phyloP scores from a whole-genome alignment of 192 early-diverging fungal genomes.

The Gigaspora rosea region DNA sequence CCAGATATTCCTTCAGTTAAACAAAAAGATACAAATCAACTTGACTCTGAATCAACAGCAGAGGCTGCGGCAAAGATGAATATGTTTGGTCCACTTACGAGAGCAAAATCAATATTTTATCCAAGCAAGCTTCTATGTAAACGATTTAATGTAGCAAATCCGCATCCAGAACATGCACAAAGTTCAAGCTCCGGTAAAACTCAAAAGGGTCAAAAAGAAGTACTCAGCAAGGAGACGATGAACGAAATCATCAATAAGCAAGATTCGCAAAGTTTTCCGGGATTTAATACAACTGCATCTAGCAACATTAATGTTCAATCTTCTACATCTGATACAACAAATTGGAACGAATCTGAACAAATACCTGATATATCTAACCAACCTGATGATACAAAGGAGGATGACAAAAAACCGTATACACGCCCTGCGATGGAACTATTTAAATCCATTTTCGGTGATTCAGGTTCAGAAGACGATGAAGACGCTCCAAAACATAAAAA shows the following conservation, averaged over 20 bases:
- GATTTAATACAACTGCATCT: background rate
- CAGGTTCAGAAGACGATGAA: constrained; percentile 54
- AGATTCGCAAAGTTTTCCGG: constrained; percentile 14
- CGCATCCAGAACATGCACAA: constrained; percentile 61
- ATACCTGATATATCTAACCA: background rate
- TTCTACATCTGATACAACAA: constrained; percentile 22
- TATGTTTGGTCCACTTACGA: constrained; percentile 71
- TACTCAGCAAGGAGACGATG: constrained; percentile 46
- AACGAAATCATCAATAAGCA: constrained; percentile 39
- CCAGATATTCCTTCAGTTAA: background rate
- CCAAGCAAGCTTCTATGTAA: constrained; percentile 75
- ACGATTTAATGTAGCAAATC: constrained; percentile 74
- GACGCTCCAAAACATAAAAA: constrained; percentile 11
- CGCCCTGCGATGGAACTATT: constrained; percentile 85
- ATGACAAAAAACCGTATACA: constrained; percentile 38
- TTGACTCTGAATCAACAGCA: constrained; percentile 34
- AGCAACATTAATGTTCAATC: background rate
- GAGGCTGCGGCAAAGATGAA: constrained; percentile 58
- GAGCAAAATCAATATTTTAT: constrained; percentile 57
- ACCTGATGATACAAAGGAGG: constrained; percentile 13
- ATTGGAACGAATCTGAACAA: constrained; percentile 7
- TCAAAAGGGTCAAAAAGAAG: constrained; percentile 39
- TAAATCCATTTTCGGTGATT: constrained; percentile 82
- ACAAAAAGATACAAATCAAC: background rate
- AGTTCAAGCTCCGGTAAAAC: constrained; percentile 36